Evolutionary conservation across 139 green algal species (phyloP).

Genomic region (Haematococcus sp.): DNA sequence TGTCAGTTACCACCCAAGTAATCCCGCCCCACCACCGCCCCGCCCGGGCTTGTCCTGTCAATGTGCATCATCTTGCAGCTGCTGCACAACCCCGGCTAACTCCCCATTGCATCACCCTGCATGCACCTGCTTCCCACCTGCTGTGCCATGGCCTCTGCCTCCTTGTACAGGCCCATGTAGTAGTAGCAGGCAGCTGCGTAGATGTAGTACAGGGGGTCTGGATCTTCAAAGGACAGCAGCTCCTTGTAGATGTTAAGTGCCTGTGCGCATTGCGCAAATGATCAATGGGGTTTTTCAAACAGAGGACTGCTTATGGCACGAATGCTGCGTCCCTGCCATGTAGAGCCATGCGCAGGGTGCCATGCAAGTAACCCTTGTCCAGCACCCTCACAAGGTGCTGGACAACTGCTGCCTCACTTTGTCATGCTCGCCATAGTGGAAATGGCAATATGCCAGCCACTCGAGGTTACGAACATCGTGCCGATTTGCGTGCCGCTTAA

Average conservation of each 20-base stretch:
- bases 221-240: conserved; percentile 56
- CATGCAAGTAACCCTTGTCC: not conserved
- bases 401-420: conserved; percentile 43
- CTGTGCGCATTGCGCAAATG: conserved; percentile 27
- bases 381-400: not conserved
- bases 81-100: not conserved
- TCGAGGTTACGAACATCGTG: conserved; percentile 55
- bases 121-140: conserved; percentile 26
- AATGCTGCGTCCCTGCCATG: too few relatives aligned
- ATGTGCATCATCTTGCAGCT: not conserved
- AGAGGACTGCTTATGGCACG: too few relatives aligned
- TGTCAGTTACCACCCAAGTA: too few relatives aligned
- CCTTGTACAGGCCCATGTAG: conserved; percentile 73
- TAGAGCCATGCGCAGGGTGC: not conserved
- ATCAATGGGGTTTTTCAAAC: too few relatives aligned
- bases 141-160: conserved; percentile 53
- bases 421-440: conserved; percentile 77
- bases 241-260: conserved; percentile 66
- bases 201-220: conserved; percentile 60
- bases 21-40: too few relatives aligned
- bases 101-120: too few relatives aligned
- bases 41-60: not conserved
- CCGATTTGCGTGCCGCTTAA: conserved; percentile 45
- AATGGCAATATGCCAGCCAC: conserved; percentile 79
- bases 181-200: conserved; percentile 71